Evolutionary conservation across 257 asterid species (phyloP).

Genomic region (Craterostigma plantagineum): DNA sequence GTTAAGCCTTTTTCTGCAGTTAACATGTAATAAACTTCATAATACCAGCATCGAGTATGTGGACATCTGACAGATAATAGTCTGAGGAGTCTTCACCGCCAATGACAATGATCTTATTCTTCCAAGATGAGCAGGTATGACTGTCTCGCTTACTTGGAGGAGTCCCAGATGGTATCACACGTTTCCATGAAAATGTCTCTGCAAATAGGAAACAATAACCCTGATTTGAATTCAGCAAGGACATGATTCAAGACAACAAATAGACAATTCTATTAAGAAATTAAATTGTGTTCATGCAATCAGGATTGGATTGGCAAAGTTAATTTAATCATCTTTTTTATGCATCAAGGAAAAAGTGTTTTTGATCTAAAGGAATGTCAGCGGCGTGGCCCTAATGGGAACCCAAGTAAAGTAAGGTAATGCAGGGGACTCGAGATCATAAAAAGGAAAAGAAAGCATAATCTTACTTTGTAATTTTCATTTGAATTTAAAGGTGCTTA

Average conservation of each 20-base stretch:
- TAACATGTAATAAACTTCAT: conserved; percentile 2
- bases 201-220: conserved; percentile 13
- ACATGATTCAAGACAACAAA: too few species aligned
- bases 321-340: too few species aligned
- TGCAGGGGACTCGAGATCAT: too few species aligned
- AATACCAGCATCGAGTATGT: conserved; percentile 91
- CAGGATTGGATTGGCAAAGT: too few species aligned
- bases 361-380: too few species aligned
- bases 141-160: conserved; percentile 94
- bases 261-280: too few species aligned
- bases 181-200: conserved; percentile 78
- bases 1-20: not conserved
- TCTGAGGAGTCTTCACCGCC: conserved; percentile 86
- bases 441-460: too few species aligned
- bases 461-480: too few species aligned
- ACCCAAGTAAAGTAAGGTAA: too few species aligned
- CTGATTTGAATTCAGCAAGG: conserved; percentile 1
- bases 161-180: conserved; percentile 70
- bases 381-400: too few species aligned
- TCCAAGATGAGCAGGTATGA: conserved; percentile 93
- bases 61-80: conserved; percentile 82
- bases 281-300: too few species aligned
- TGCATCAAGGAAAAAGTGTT: too few species aligned
- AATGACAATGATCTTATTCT: conserved; percentile 69
- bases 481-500: conserved; percentile 11